Base-by-base conservation (phyloP, 129 eudicot species). In the Logfia minima region DNA sequence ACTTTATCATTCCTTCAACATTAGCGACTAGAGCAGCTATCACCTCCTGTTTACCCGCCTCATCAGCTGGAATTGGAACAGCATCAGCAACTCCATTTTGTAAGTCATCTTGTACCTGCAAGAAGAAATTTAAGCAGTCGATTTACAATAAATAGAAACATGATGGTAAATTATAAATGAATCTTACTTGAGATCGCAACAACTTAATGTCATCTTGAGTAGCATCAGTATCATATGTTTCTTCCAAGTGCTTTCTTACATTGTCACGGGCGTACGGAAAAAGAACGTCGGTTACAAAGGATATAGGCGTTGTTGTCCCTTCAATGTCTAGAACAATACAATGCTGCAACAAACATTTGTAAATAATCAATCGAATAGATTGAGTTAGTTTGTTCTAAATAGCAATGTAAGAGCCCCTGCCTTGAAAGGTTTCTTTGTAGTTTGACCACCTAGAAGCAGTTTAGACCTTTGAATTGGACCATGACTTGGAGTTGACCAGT, bases 321-420 rank as follows among this genome's bases (percentile, higher is more conserved):
- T 95, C 99, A 75, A 95, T 95, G 77, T 95, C 99, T 53, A 95
- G 92, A 77, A 94, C 94, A 82, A 94, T 84, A 86, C 94, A 94
- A 3, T 83, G 90, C 96, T 91, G 88, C 83, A 88, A 69, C 69
- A 67, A 2, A 70, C 61, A 2, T 77, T 35, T 67, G 37, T 4
- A 43, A 29, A 63, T 8, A 17, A 23, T 66, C 19, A 78, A 60
- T 83, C 68, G 78, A 88, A 90, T 34, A 65, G 75, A 19, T 66
- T 8, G 1, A 14, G 84, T 63, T 39, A 84, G 77, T 64, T 82
- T 82, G 63, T 61, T 63, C 24, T 64, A 80, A 62, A 58, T 64
- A 67, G 63, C 76, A 58, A 64, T 66, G 60, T 66, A 19, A 66
- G 24, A 65, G 67, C 65, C 68, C 86, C 84, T 43, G 84, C 94